A percentile compares a stretch with the other conserved stretches of the same genome.
Evolutionary conservation across 441 rosid genomes (phyloP).

Genomic region (Kokia cookei): DNA sequence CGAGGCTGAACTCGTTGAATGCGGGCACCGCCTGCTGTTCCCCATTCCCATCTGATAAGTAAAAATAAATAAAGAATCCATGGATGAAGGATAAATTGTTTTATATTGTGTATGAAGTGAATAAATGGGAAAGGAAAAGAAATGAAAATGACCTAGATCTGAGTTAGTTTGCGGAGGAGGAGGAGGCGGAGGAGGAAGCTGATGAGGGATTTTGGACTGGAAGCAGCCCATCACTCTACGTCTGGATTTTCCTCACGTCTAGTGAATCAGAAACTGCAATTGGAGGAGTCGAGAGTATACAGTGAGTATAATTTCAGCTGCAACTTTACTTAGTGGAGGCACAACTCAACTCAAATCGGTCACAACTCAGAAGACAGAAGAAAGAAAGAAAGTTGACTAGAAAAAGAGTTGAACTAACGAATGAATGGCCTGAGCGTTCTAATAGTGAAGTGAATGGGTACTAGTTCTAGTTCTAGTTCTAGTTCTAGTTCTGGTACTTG

Average conservation of each 20-base stretch:
- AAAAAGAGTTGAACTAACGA: too few species aligned
- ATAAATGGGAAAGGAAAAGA: neutral
- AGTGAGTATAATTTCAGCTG: too few species aligned
- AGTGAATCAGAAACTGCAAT: neutral
- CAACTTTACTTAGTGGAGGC: too few species aligned
- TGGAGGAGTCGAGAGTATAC: too few species aligned
- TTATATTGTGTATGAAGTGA: neutral
- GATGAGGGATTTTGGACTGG: constrained; percentile 70
- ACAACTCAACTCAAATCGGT: too few species aligned
- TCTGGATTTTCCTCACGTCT: neutral
- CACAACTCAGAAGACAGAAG: too few species aligned
- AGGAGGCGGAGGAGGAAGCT: constrained; percentile 29
- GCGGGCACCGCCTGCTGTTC: constrained; percentile 32
- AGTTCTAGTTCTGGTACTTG: too few species aligned
- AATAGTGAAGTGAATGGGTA: too few species aligned
- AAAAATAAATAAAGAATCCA: neutral
- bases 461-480: too few species aligned
- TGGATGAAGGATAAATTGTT: neutral
- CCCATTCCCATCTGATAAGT: constrained; percentile 28
- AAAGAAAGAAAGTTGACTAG: too few species aligned
- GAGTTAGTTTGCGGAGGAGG: constrained; percentile 31
- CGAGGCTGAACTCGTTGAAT: constrained; percentile 55
- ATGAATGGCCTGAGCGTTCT: too few species aligned
- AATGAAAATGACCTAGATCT: constrained; percentile 37
- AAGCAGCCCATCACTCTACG: constrained; percentile 57